Evolutionary conservation across 2,329 filamentous ascomycete species (phyloP).

Genomic region (Pezicula rhizophila): DNA sequence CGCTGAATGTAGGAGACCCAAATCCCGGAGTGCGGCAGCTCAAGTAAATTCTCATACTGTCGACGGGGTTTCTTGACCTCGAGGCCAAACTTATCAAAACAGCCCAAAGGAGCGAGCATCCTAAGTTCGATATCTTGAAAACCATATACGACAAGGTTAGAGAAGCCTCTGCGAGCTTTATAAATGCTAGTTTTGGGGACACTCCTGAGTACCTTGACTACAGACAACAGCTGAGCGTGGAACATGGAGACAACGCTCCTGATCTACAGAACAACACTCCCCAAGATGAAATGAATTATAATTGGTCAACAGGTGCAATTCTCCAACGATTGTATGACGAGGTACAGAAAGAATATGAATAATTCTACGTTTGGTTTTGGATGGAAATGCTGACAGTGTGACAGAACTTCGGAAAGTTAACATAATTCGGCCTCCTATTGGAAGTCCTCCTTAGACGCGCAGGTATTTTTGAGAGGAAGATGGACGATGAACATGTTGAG

Average conservation of each 20-base stretch:
- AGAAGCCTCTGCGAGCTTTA: not conserved
- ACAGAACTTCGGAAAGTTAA: not conserved
- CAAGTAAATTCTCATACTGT: conserved; percentile 1
- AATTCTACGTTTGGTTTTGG: too few relatives aligned
- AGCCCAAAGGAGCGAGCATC: too few relatives aligned
- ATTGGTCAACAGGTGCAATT: too few relatives aligned
- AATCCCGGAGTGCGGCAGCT: conserved; percentile 2
- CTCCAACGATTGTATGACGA: too few relatives aligned
- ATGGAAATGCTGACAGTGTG: not conserved
- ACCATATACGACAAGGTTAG: too few relatives aligned
- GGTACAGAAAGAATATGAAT: too few relatives aligned
- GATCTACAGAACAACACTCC: too few relatives aligned
- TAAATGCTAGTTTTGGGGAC: not conserved
- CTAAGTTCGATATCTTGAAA: too few relatives aligned
- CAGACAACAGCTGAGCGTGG: too few relatives aligned
- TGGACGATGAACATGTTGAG: conserved; percentile 10
- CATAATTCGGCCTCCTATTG: conserved; percentile 14
- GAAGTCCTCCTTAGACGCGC: conserved; percentile 22
- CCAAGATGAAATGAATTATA: too few relatives aligned
- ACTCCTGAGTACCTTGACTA: not conserved
- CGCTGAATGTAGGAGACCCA: conserved; percentile 1
- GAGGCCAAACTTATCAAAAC: not conserved
- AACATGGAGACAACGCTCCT: too few relatives aligned
- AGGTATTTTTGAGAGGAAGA: conserved; percentile 20
- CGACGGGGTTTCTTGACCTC: conserved; percentile 1